These are phyloP conservation scores for Paramecium octaurelia DNA, from an alignment of 73 alveolate genomes.

Conservation along the genomic window DNA sequence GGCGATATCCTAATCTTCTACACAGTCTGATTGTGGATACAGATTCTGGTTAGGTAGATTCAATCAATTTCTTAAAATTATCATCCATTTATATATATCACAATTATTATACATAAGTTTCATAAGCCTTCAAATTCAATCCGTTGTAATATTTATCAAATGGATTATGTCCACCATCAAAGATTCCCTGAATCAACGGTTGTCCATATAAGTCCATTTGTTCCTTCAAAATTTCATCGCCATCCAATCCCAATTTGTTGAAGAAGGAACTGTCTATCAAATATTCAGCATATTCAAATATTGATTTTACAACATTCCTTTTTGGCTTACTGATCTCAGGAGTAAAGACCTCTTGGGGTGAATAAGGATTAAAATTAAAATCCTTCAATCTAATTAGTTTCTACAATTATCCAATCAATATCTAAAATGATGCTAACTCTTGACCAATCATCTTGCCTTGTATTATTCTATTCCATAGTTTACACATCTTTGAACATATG, in stretches of 20 bases:
- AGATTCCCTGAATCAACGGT: not conserved
- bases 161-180: not conserved
- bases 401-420: not conserved
- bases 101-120: not conserved
- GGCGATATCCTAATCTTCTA: conserved; percentile 3
- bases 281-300: not conserved
- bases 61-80: not conserved
- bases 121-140: not conserved
- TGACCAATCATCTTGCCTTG: not conserved
- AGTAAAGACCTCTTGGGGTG: not conserved
- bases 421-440: not conserved
- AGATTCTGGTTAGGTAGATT: not conserved
- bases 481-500: not conserved
- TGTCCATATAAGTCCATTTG: not conserved
- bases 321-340: not conserved
- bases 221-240: not conserved
- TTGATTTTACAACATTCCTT: not conserved
- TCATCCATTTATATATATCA: not conserved
- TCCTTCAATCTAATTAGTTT: not conserved
- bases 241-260: not conserved
- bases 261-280: not conserved
- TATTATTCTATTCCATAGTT: not conserved
- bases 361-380: conserved; percentile 35
- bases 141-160: not conserved
- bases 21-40: not conserved